These are phyloP conservation scores for Helianthus annuus DNA, from an alignment of 129 eudicot species.

Conservation along the genomic window HanXRQr2.0-SUNRISE NC_035436.2:177001195-177001694, in stretches of 20 bases:
- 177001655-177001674: conserved; percentile 89
- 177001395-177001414: conserved; percentile 55
- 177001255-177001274: neutral
- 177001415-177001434: conserved; percentile 37
- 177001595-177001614: neutral
- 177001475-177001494: conserved; percentile 65
- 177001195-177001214: neutral
- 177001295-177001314: conserved; percentile 26
- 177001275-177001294: conserved; percentile 22
- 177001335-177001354: conserved; percentile 40
- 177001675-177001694: conserved; percentile 76
- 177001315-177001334: conserved; percentile 40
- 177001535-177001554: conserved; percentile 70
- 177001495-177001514: conserved; percentile 82
- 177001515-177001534: conserved; percentile 87
- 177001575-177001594: conserved; percentile 9
- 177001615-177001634: conserved; percentile 53
- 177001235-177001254: conserved; percentile 21
- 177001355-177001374: conserved; percentile 55
- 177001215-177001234: neutral
- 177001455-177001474: conserved; percentile 78
- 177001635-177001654: conserved; percentile 72
- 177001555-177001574: conserved; percentile 42
- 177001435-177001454: conserved; percentile 66
- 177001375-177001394: conserved; percentile 79